Base-by-base conservation (phyloP, 2,329 filamentous ascomycete genomes). In the Apiospora sp. region DNA sequence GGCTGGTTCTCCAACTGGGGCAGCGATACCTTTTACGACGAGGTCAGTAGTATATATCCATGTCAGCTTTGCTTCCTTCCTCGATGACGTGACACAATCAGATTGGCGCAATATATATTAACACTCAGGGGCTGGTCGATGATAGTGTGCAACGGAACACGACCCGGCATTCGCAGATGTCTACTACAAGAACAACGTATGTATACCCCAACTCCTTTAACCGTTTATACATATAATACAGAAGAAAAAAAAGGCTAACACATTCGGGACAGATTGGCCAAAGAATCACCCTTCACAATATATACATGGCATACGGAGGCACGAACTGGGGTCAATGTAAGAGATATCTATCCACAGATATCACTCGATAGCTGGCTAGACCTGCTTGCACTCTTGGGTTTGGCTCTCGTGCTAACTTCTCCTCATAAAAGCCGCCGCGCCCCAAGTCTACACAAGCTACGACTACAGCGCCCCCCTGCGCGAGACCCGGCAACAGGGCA, bases 1-100 rank as follows among this genome's bases (percentile, higher is more conserved):
- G 87, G 87, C 0, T 88, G 82, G 75, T 88, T 89, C 72, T 85
- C 86, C n/a, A 83, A 86, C 19, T 89, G 87, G 87, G 86, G 85
- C 0, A 85, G 85, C 4, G 80, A 75, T 13, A 82, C 81, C 1
- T 88, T 88, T 73, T 89, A 88, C 73, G 88, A 88, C 71, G 78
- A 83, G 73, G 79, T 78, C 1, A 14, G 73, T 61, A 19, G 24
- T 34, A 27, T 19, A 27, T 16, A 8, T 13, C n/a, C 1, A 12
- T 7, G 8, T 24, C 3, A n/a, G n/a, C n/a, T 22, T 51, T 24
- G 3, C 58, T 64, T 4, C 27, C 27, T 30, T 30, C 27, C 27
- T 4, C 27, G 27, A 30, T 30, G 27, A 30, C 27, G 4, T 30
- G 27, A 30, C 27, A 30, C 4, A 4, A 30, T 30, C 27, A 30